Evolutionary conservation across 192 early-diverging fungal genomes (phyloP).

Genomic region (Backusella luteola): DNA sequence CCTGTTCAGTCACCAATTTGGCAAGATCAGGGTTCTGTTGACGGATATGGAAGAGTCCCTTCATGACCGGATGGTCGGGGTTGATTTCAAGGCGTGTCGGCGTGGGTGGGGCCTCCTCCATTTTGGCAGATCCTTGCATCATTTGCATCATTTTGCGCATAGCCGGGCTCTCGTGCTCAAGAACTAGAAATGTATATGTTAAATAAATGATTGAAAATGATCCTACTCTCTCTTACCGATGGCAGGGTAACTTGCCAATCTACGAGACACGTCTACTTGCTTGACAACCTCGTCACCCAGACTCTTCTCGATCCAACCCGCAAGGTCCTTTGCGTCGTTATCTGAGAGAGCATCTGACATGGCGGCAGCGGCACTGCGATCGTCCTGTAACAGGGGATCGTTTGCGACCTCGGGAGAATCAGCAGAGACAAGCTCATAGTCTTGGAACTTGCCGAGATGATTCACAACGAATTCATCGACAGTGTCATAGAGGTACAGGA

Average conservation of each 20-base stretch:
- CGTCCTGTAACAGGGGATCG: conserved; percentile 33
- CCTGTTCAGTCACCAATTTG: conserved; percentile 65
- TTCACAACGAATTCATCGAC: conserved; percentile 59
- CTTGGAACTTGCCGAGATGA: conserved; percentile 59
- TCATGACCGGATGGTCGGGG: conserved; percentile 65
- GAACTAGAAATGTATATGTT: conserved; percentile 35
- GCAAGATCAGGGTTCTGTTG: conserved; percentile 59
- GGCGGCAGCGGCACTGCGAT: conserved; percentile 7
- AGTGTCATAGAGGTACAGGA: conserved; percentile 63
- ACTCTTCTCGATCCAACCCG: conserved; percentile 58
- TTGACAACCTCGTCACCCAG: conserved; percentile 63
- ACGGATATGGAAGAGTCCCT: conserved; percentile 60
- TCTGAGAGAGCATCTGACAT: conserved; percentile 34
- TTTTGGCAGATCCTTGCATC: conserved; percentile 56
- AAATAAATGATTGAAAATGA: not conserved
- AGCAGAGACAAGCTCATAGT: conserved; percentile 54
- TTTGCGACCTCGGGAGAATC: conserved; percentile 43
- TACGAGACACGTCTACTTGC: conserved; percentile 69
- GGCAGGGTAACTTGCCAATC: conserved; percentile 69
- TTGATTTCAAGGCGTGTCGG: conserved; percentile 78
- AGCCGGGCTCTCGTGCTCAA: conserved; percentile 72
- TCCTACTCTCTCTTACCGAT: conserved; percentile 37
- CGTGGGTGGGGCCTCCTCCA: conserved; percentile 52
- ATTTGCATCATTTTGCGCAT: conserved; percentile 67
- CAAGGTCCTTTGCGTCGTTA: conserved; percentile 46